Base-by-base conservation (phyloP, 108 stramenopile species). In the Cyclotella atomus region DNA sequence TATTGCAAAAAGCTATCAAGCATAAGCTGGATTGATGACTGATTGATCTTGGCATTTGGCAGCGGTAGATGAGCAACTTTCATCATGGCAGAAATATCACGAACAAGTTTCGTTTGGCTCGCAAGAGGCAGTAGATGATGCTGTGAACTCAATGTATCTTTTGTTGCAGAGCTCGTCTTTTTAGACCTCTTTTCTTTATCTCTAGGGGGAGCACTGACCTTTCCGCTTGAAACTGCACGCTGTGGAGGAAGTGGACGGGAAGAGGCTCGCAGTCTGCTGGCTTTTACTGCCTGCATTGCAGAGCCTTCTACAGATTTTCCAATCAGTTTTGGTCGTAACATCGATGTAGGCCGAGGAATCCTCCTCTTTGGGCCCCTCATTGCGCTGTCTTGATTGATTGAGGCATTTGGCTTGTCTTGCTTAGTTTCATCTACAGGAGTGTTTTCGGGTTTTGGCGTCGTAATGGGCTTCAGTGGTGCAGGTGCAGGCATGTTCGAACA, bases 261-360 rank as follows among this genome's bases (percentile, higher is more conserved):
- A 50, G 68, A 60, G 30, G 68, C 68, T 33, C 55, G 69, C 27
- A 70, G 36, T 55, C 69, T 64, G 67, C 57, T 69, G 36, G 67
- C 55, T 44, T 86, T 79, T 17, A 93, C 84, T 45, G 92, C 92
- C 68, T 93, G 88, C 76, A 87, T 72, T 53, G 92, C 89, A 46
- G 92, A 82, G 7, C 92, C 92, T 54, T 90, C 88, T 16, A 93
- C 85, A 10, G 87, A 88, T 61, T 88, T 89, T 23, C 92, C 92
- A 34, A 93, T 79, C 2, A 93, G 77, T 43, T 84, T 93, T 19
- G 92, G 92, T 20, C 89, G 79, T 27, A 86, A 71, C 56, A 90
- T 89, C 28, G 81, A 75, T 53, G 74, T 83, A 21, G 87, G 90
- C 17, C 90, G 76, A 35, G 62, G 60, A 9, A 86, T 84, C 44